Evolutionary conservation across 805 yeast genomes (phyloP), one percentile per base, ranked within the genome.

Genomic region (Metschnikowia reukaufii): DNA sequence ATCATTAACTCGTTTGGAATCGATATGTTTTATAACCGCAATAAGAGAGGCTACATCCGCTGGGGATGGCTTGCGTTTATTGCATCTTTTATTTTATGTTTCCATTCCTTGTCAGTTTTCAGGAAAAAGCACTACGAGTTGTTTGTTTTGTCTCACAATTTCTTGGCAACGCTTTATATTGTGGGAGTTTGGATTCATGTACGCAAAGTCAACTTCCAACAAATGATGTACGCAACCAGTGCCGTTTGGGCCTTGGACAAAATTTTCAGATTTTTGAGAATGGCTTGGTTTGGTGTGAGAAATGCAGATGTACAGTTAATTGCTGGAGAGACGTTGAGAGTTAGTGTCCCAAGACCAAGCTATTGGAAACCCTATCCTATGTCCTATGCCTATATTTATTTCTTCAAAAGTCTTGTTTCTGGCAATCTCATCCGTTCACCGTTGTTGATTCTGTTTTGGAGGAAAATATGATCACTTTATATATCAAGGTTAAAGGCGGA

Each of bases 381-480:
- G 23, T 69, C 76, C 13, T 80, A 67, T 60, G 81, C 75, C 1
- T 85, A 71, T 56, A 64, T 87, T 31, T 76, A 83, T 64, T 81
- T 85, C 61, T 51, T 83, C 47, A 67, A 77, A 36, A 71, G 16
- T 59, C 65, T 2, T 64, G 73, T 32, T 81, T 83, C 61, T 83
- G 84, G 82, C 88, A 85, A 61, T 78, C 85, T 4, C 90, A 86
- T 61, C 92, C 92, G 4, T 85, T 87, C 65, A 83, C 91, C 1
- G 63, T 79, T 6, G 66, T 78, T 15, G 73, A 73, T 40, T 65
- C 77, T 4, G 62, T 65, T 1, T 63, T 67, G 37, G 66, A 67
- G 10, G 65, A 70, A n/a, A 72, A 69, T 49, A 63, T 74, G 47
- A 58, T 79, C 8, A 64, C 68, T 1, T 64, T 78, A 39, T 73